Conservation (phyloP, 768 basidiomycete genomes). For the Suillus discolor region DNA sequence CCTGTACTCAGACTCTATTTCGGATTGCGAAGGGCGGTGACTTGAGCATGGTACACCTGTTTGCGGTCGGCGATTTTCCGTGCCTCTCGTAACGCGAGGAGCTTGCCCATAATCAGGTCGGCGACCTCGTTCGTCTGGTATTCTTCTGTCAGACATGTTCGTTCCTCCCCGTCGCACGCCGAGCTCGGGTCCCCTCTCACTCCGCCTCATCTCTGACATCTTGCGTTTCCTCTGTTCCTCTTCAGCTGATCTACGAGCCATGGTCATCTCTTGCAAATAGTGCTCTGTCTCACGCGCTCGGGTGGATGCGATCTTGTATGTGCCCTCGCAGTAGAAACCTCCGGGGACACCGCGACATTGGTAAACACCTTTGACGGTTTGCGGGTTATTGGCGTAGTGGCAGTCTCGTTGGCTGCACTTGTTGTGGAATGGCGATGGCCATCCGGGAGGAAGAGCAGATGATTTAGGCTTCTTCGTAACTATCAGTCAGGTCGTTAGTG, state of each 20-base stretch:
- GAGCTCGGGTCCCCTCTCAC: slow-evolving; percentile 29
- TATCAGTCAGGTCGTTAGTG: slow-evolving; percentile 13
- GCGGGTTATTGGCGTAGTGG: slow-evolving; percentile 32
- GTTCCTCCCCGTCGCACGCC: slow-evolving; percentile 16
- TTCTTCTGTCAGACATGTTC: slow-evolving; percentile 15
- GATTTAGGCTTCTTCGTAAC: slow-evolving; percentile 34
- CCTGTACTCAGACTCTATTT: slow-evolving; percentile 34
- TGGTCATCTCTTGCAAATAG: slow-evolving; percentile 30
- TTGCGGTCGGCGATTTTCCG: slow-evolving; percentile 22
- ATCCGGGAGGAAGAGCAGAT: slow-evolving; percentile 29
- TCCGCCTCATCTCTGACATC: slow-evolving; percentile 25
- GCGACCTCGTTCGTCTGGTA: slow-evolving; percentile 11
- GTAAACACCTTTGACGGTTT: slow-evolving; percentile 32
- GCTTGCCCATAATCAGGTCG: slow-evolving; percentile 11
- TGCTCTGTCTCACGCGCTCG: slow-evolving; percentile 36
- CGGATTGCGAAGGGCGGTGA: slow-evolving; percentile 25
- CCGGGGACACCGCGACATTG: slow-evolving; percentile 35
- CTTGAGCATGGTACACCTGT: slow-evolving; percentile 12
- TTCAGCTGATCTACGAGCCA: slow-evolving; percentile 26
- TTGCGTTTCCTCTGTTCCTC: slow-evolving; percentile 34
- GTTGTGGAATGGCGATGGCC: slow-evolving; percentile 41
- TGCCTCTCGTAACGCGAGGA: slow-evolving; percentile 17
- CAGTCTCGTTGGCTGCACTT: slow-evolving; percentile 38
- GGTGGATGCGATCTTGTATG: slow-evolving; percentile 35
- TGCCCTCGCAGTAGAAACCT: slow-evolving; percentile 38